Conservation (phyloP, 768 basidiomycete species). For the Termitomyces sp. region DNA sequence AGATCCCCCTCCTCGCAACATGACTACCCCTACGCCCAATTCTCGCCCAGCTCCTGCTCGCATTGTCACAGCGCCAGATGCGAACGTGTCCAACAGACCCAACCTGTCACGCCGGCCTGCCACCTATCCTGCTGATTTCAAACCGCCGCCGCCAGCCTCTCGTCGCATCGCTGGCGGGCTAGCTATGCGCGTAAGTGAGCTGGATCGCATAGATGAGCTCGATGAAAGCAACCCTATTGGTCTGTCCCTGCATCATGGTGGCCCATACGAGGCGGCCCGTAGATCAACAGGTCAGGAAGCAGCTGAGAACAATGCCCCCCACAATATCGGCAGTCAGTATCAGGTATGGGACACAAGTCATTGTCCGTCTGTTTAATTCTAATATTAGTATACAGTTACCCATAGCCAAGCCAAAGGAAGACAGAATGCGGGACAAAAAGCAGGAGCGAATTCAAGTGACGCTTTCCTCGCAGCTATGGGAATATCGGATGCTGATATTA, state of each 20-base stretch:
- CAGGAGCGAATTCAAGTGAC: slow-evolving; percentile 11
- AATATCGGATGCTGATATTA: neutral
- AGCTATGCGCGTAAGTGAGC: slow-evolving; percentile 26
- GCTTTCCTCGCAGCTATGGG: neutral
- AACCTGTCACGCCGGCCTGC: slow-evolving; percentile 22
- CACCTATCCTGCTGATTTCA: slow-evolving; percentile 23
- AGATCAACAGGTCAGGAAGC: slow-evolving; percentile 28
- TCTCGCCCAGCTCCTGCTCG: slow-evolving; percentile 19
- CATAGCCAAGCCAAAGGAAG: slow-evolving; percentile 2
- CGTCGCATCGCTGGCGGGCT: slow-evolving; percentile 18
- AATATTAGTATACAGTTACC: slow-evolving; percentile 5
- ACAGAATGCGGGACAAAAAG: slow-evolving; percentile 1
- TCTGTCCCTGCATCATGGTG: slow-evolving; percentile 59
- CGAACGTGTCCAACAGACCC: slow-evolving; percentile 19
- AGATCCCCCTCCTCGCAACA: slow-evolving; percentile 8
- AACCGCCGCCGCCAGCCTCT: slow-evolving; percentile 15
- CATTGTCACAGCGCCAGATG: slow-evolving; percentile 17
- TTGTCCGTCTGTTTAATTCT: neutral
- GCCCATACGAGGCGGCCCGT: slow-evolving; percentile 70
- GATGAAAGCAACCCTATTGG: slow-evolving; percentile 77
- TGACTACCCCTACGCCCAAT: slow-evolving; percentile 2
- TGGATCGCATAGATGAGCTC: slow-evolving; percentile 77
- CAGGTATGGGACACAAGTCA: slow-evolving; percentile 8
- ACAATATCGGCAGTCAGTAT: slow-evolving; percentile 24
- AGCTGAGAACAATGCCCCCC: slow-evolving; percentile 19